Percentiles rank a stretch among this genome's conserved stretches.
Conservation (phyloP, 371 early-diverging fungal genomes). For the Saksenaea vasiformis region DNA sequence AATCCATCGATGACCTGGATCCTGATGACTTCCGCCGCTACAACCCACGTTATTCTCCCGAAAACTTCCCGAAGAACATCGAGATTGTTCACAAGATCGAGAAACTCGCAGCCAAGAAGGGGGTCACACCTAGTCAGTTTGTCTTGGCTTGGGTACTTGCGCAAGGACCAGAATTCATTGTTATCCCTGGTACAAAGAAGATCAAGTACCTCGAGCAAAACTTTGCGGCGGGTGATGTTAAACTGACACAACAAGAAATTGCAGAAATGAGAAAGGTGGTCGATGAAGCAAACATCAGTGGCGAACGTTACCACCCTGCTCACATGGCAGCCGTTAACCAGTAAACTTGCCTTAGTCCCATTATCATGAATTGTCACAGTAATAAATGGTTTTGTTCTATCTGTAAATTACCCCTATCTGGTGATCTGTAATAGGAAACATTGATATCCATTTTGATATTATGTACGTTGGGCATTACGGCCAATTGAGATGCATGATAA, state of each 20-base stretch:
- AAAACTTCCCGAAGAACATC: slow-evolving; percentile 55
- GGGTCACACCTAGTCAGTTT: slow-evolving; percentile 44
- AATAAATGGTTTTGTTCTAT: background rate
- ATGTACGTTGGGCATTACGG: background rate
- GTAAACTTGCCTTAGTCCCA: background rate
- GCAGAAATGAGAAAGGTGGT: slow-evolving; percentile 42
- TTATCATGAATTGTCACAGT: background rate
- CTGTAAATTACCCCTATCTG: background rate
- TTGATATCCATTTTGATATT: background rate
- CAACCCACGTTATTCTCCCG: slow-evolving; percentile 51
- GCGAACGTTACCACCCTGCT: slow-evolving; percentile 30
- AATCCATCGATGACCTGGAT: slow-evolving; percentile 45
- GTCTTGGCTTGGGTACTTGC: slow-evolving; percentile 63
- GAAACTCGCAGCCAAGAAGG: slow-evolving; percentile 46
- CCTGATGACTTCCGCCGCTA: slow-evolving; percentile 47
- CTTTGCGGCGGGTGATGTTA: slow-evolving; percentile 31
- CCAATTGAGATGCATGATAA: too few relatives aligned
- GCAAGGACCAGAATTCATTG: slow-evolving; percentile 41
- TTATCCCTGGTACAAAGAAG: slow-evolving; percentile 58
- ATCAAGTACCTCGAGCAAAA: slow-evolving; percentile 59
- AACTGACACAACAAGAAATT: slow-evolving; percentile 46
- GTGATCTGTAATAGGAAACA: background rate
- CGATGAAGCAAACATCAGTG: slow-evolving; percentile 27
- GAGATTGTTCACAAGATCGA: slow-evolving; percentile 54
- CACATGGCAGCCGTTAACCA: background rate